Conservation (phyloP, 352 stramenopile genomes). For the Phytophthora citrophthora region DNA sequence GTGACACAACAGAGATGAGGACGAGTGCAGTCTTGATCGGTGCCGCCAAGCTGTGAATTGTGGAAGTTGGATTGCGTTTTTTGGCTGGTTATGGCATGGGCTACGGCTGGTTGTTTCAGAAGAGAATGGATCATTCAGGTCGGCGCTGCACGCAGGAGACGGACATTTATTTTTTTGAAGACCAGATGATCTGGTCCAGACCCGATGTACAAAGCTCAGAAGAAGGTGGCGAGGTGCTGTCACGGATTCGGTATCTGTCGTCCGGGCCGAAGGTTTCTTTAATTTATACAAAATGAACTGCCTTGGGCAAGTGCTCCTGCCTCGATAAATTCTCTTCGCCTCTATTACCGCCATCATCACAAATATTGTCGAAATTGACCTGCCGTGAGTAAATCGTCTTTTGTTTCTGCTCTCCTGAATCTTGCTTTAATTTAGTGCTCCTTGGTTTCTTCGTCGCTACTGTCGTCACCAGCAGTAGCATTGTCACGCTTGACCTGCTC, state of each 20-base stretch:
- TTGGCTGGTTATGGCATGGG: constrained; percentile 28
- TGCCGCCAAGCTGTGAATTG: constrained; percentile 19
- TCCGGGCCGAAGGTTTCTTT: constrained; percentile 21
- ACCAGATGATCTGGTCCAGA: constrained; percentile 6
- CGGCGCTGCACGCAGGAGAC: constrained; percentile 18
- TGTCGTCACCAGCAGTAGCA: constrained; percentile 8
- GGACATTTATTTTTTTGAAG: constrained; percentile 40
- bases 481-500: constrained; percentile 88
- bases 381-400: too few species aligned
- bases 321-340: constrained; percentile 32
- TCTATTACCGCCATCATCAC: too few species aligned
- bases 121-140: constrained; percentile 26
- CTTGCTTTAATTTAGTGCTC: too few species aligned
- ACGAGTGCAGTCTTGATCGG: constrained; percentile 31
- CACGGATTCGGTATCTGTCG: constrained; percentile 17
- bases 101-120: constrained; percentile 30
- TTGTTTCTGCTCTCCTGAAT: too few species aligned
- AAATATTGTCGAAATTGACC: too few species aligned
- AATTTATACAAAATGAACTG: constrained; percentile 41
- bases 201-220: constrained; percentile 31
- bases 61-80: constrained; percentile 36
- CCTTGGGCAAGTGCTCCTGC: constrained; percentile 27
- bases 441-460: constrained; percentile 31
- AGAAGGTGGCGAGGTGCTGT: constrained; percentile 7
- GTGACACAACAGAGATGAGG: constrained; percentile 18